Conservation (phyloP, 169 alveolate genomes). For the Plasmodium ovale region DNA sequence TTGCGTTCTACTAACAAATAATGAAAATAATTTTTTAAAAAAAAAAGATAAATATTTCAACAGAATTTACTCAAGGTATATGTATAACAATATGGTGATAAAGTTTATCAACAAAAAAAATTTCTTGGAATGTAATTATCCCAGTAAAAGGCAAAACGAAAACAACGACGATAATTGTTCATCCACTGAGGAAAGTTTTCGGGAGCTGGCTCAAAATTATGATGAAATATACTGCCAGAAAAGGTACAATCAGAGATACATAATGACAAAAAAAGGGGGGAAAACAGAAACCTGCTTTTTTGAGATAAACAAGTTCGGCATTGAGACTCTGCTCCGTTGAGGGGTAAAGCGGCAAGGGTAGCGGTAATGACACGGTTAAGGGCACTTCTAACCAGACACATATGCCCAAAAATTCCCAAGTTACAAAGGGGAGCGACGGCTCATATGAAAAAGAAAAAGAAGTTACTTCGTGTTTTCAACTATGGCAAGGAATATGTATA, state of each 20-base stretch:
- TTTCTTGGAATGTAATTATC: slow-evolving; percentile 28
- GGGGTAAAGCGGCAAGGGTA: no score
- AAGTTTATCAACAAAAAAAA: slow-evolving; percentile 35
- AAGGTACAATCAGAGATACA: slow-evolving; percentile 54
- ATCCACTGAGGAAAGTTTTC: slow-evolving; percentile 37
- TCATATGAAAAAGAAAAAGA: no score
- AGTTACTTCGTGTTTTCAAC: no score
- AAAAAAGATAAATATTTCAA: slow-evolving; percentile 22
- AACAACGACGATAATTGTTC: neutral
- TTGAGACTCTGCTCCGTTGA: slow-evolving; percentile 24
- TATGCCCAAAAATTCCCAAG: no score
- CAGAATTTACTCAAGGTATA: slow-evolving; percentile 23
- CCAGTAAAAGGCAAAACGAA: neutral
- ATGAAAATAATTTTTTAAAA: slow-evolving; percentile 37
- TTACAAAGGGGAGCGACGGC: no score
- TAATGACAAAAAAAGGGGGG: slow-evolving; percentile 26
- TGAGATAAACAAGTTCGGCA: slow-evolving; percentile 50
- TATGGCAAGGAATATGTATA: no score
- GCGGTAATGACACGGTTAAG: no score
- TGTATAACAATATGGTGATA: slow-evolving; percentile 24
- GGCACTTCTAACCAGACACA: no score
- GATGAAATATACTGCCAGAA: slow-evolving; percentile 23
- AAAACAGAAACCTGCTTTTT: slow-evolving; percentile 30
- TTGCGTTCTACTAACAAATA: slow-evolving; percentile 43
- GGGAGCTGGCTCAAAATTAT: slow-evolving; percentile 6